Evolutionary conservation across 2,329 filamentous ascomycete species (phyloP), one percentile per base, ranked within the genome.

Genomic region (Pseudocercospora fijiensis): DNA sequence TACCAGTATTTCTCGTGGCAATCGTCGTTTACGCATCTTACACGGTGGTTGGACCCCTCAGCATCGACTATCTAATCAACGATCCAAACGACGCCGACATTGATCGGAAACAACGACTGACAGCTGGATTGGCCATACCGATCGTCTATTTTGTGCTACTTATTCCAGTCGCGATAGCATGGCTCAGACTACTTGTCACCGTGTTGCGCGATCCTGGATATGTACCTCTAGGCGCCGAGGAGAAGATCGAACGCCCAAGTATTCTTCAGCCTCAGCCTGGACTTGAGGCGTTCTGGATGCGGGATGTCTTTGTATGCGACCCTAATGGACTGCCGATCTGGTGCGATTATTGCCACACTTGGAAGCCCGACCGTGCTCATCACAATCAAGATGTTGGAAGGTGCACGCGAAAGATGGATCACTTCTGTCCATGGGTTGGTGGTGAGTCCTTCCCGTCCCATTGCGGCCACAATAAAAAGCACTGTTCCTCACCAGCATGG

Each of bases 341-440:
- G 87, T 99, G 94, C 78, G 88, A 88, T 3, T 85, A 86, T 58
- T 99, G 94, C 75, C 85, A 85, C 61, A 91, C 89, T 68, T 96
- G 90, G 86, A 98, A 97, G 76, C 88, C 90, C 0, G 94, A 97
- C 73, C 85, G 94, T 3, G 85, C 90, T 2, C 92, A 96, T 75
- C 94, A 98, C 77, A 96, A 90, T 73, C 88, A 88, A 58, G 91
- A 96, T 74, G 81, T 95, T 11, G 86, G 86, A 57, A 84, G 92
- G 49, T 98, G 94, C 73, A 90, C 96, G 22, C 81, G 85, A 45
- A 95, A 95, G 72, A 95, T 97, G 90, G 94, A 98, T 67, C 94
- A 98, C 74, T 95, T 93, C 72, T 99, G 95, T 73, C 95, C 94
- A 0, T 98, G 88, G 86, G 93, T 96, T n/a, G 94, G 94, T 3